A percentile compares a stretch with the other conserved stretches of the same genome.
Conservation (phyloP, 768 basidiomycete species). For the Auriculariales sp. region DNA sequence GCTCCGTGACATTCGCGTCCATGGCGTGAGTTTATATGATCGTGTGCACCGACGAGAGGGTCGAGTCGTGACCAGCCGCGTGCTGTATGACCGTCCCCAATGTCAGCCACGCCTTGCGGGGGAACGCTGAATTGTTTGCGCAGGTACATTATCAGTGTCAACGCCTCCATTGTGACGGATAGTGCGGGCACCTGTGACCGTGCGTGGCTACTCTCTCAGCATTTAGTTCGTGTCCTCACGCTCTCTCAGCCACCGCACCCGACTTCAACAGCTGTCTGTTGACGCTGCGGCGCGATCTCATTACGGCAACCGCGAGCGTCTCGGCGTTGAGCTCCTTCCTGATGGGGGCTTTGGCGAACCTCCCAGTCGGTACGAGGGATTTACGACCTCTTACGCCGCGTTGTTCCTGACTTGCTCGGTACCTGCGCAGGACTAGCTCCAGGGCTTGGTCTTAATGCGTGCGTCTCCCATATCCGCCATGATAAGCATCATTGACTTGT, state of each 20-base stretch:
- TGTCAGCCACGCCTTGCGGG: slow-evolving; percentile 1
- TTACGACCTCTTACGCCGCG: not conserved
- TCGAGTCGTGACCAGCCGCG: slow-evolving; percentile 44
- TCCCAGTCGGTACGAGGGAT: slow-evolving; percentile 47
- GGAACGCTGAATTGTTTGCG: not conserved
- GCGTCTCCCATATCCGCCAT: slow-evolving; percentile 30
- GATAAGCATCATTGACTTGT: not conserved
- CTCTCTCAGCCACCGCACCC: slow-evolving; percentile 9
- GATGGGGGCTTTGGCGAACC: slow-evolving; percentile 74
- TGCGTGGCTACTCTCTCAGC: slow-evolving; percentile 6
- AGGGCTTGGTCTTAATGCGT: slow-evolving; percentile 71
- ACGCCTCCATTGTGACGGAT: slow-evolving; percentile 62
- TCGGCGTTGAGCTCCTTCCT: slow-evolving; percentile 60
- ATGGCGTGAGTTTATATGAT: slow-evolving; percentile 7
- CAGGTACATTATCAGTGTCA: slow-evolving; percentile 57
- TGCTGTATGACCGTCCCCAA: not conserved
- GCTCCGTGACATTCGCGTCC: slow-evolving; percentile 68
- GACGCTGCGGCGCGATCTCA: slow-evolving; percentile 52
- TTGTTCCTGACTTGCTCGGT: not conserved
- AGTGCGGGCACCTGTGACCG: slow-evolving; percentile 75
- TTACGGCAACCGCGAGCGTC: slow-evolving; percentile 69
- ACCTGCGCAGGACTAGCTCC: slow-evolving; percentile 40
- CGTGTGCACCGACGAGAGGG: slow-evolving; percentile 56
- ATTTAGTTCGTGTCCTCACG: not conserved
- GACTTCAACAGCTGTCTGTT: slow-evolving; percentile 17